Percentiles rank a stretch among this genome's conserved stretches.
phyloP scores from a whole-genome alignment of 2,329 filamentous ascomycete species.

The Dryadomyces quercus-mongolicae region DNA sequence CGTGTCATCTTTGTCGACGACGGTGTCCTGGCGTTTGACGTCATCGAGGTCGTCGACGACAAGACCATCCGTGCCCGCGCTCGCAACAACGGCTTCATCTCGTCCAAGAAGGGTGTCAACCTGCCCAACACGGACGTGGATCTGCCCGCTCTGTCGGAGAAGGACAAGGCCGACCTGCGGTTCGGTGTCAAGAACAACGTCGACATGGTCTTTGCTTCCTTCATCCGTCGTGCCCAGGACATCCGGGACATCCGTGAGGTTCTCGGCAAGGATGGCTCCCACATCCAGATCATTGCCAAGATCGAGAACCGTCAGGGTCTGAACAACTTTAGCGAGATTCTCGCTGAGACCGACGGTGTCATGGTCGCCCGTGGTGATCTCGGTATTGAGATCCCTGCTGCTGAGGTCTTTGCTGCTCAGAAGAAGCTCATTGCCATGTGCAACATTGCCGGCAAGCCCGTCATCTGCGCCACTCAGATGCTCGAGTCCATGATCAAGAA shows the following conservation, averaged over 20 bases:
- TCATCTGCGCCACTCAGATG: constrained; percentile 99
- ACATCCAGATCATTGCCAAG: constrained; percentile 99
- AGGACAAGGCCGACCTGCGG: constrained; percentile 86
- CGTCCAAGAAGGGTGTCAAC: constrained; percentile 98
- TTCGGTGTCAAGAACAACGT: constrained; percentile 98
- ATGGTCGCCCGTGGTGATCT: constrained; percentile 99
- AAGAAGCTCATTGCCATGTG: constrained; percentile 99
- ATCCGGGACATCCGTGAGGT: constrained; percentile 87
- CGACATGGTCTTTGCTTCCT: constrained; percentile 98
- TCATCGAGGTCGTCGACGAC: constrained; percentile 75
- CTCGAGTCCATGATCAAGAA: constrained; percentile 99
- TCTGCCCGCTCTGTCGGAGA: constrained; percentile 91
- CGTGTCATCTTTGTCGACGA: constrained; percentile 97
- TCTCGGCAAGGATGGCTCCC: constrained; percentile 80
- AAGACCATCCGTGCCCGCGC: constrained; percentile 78
- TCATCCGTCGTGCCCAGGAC: constrained; percentile 89
- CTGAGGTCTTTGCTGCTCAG: constrained; percentile 97
- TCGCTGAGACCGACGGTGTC: constrained; percentile 92
- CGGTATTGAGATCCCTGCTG: constrained; percentile 96
- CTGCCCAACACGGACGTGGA: constrained; percentile 98
- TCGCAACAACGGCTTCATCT: constrained; percentile 97
- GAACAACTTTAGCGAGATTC: constrained; percentile 98
- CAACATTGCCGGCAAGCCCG: constrained; percentile 97
- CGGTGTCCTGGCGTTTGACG: constrained; percentile 92
- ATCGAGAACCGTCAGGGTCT: constrained; percentile 99